Evolutionary conservation across 208 protist species (phyloP).

Genomic region (Naegleria fowleri): DNA sequence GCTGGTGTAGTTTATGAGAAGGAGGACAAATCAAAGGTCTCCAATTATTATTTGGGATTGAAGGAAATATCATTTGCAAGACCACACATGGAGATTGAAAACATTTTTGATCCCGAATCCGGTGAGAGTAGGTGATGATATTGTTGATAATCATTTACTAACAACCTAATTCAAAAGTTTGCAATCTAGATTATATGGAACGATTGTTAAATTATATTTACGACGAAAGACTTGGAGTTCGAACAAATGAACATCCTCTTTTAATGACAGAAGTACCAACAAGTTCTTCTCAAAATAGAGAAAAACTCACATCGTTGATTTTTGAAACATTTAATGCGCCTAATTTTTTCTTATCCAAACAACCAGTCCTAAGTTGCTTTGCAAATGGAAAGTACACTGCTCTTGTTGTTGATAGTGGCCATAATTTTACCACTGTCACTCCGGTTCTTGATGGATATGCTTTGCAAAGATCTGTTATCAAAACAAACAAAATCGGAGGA

Average conservation of each 20-base stretch:
- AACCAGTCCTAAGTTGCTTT: conserved; percentile 44
- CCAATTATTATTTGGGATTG: background rate
- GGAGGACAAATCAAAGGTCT: background rate
- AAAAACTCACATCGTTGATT: conserved; percentile 40
- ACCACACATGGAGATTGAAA: background rate
- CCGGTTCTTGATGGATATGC: conserved; percentile 1
- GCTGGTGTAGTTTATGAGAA: background rate
- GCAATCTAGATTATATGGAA: conserved; percentile 42
- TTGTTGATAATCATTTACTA: background rate
- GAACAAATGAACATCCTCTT: conserved; percentile 37
- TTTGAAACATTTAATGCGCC: conserved; percentile 51
- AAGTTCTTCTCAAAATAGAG: conserved; percentile 28
- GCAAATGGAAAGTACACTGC: conserved; percentile 36
- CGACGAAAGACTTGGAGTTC: conserved; percentile 32
- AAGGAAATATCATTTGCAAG: background rate
- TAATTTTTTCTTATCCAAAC: conserved; percentile 43
- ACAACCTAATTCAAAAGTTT: conserved; percentile 12
- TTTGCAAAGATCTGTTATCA: background rate
- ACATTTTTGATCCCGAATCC: background rate
- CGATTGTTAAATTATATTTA: conserved; percentile 36
- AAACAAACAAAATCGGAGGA: background rate
- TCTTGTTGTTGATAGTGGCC: conserved; percentile 32
- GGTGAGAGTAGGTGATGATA: background rate
- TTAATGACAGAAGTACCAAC: conserved; percentile 34
- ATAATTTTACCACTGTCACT: background rate